Conservation (phyloP, 2,329 filamentous ascomycete genomes). For the Seiridium cupressi region DNA sequence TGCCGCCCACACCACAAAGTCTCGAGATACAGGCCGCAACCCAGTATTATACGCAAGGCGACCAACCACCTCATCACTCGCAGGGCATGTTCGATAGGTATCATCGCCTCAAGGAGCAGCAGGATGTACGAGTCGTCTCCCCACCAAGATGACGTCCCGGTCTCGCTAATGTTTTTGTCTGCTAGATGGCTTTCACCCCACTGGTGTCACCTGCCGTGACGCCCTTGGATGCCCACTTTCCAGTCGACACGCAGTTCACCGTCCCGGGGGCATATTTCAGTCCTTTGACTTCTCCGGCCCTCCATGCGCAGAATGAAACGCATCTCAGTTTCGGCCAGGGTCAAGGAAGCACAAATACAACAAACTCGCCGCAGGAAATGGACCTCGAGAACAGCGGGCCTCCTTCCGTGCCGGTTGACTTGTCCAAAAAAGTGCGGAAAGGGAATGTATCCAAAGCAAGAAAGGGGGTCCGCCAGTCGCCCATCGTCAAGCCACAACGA, state of each 20-base stretch:
- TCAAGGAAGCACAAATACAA: slow-evolving; percentile 37
- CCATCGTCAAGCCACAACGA: slow-evolving; percentile 67
- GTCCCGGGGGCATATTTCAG: slow-evolving; percentile 77
- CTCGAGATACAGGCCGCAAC: slow-evolving; percentile 68
- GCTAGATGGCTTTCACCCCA: slow-evolving; percentile 73
- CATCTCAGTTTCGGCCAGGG: slow-evolving; percentile 42
- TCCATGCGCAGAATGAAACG: slow-evolving; percentile 67
- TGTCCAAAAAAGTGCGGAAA: slow-evolving; percentile 52
- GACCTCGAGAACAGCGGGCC: slow-evolving; percentile 44
- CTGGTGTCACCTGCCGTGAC: slow-evolving; percentile 83
- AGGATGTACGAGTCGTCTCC: slow-evolving; percentile 50
- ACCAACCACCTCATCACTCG: slow-evolving; percentile 48
- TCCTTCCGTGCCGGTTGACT: slow-evolving; percentile 42
- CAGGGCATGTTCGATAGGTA: slow-evolving; percentile 66
- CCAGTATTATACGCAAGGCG: slow-evolving; percentile 60
- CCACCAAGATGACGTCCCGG: background rate
- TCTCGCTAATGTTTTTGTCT: slow-evolving; percentile 7
- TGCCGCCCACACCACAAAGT: slow-evolving; percentile 80
- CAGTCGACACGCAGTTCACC: slow-evolving; percentile 56
- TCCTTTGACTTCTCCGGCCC: slow-evolving; percentile 75
- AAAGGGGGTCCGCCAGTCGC: slow-evolving; percentile 64
- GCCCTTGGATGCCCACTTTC: slow-evolving; percentile 71
- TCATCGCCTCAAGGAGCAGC: slow-evolving; percentile 66
- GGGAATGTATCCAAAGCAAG: slow-evolving; percentile 51
- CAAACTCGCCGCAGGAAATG: slow-evolving; percentile 58